Base-by-base conservation (phyloP, 495 filamentous ascomycete species). In the Aspergillus hancockii region DNA sequence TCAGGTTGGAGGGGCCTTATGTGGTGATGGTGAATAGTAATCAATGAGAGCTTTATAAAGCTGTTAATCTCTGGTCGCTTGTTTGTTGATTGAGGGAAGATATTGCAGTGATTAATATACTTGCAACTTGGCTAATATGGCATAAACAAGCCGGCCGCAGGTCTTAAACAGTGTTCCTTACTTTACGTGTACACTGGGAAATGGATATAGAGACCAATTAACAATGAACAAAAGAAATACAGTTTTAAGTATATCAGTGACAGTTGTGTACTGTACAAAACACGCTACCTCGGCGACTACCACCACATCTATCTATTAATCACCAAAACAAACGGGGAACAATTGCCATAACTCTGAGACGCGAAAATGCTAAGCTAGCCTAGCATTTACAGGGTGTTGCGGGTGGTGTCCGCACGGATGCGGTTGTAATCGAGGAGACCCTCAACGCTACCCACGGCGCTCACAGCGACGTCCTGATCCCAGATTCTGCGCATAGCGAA, bases 391-490 rank as follows among this genome's bases (percentile, higher is more conserved):
- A 61, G 53, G 49, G 63, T 52, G 78, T 93, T 96, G 73, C 93
- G 87, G 77, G 82, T 90, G 87, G 96, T 98, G 73, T 97, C 93
- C 66, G 83, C 84, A 61, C 95, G 80, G 66, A 98, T 85, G 62
- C 94, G 81, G 68, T 91, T 79, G 81, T 98, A 98, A 77, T 97
- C 93, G 59, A 97, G 72, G 69, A 89, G 75, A 65, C 90, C 95
- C 82, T 98, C 93, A 70, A 98, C 90, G 75, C 84, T 87, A 55
- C 94, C 94, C 53, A 98, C 87, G 14, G 95, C 95, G 67, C 85
- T 90, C 74, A 99, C 82, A 60, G 95, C 94, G 55, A 99, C 74
- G 74, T 99, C 94, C 77, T 93, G 90, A 77, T 99, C 94, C 94
- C 94, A 99, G 52, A 99, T 76, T 74, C 90, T 95, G 74, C 82